These are phyloP conservation scores for Lyophyllum atratum DNA, from an alignment of 768 basidiomycete genomes.

Conservation along the genomic window DNA sequence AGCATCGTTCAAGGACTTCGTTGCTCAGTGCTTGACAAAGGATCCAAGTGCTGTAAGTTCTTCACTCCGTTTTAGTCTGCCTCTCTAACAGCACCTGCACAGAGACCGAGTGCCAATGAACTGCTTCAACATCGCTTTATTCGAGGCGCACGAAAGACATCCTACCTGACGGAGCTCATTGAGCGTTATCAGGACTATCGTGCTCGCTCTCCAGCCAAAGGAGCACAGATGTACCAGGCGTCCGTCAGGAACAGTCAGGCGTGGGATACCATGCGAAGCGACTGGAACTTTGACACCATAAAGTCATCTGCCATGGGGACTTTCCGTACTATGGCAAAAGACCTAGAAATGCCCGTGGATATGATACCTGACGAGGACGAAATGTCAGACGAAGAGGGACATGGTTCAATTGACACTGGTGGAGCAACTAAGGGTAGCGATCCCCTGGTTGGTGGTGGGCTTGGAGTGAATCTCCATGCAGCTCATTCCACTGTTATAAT, in stretches of 20 bases:
- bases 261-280: conserved; percentile 88
- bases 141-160: conserved; percentile 78
- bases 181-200: conserved; percentile 85
- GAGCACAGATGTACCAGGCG: conserved; percentile 54
- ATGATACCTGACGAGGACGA: conserved; percentile 61
- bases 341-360: conserved; percentile 55
- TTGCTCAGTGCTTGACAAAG: conserved; percentile 88
- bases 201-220: conserved; percentile 58
- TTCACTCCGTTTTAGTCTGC: conserved; percentile 4
- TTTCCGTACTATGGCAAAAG: conserved; percentile 70
- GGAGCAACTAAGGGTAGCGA: conserved; percentile 70
- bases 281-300: conserved; percentile 96
- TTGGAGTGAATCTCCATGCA: conserved; percentile 55
- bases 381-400: conserved; percentile 40
- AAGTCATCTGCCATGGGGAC: conserved; percentile 76
- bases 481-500: conserved; percentile 77
- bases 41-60: conserved; percentile 73
- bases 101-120: conserved; percentile 92
- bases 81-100: conserved; percentile 13
- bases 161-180: conserved; percentile 83
- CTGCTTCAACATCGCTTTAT: conserved; percentile 95
- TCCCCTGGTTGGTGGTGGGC: conserved; percentile 35
- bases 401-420: conserved; percentile 58
- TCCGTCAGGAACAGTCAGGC: conserved; percentile 57
- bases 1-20: conserved; percentile 89